Percentiles rank a stretch among this genome's conserved stretches.
phyloP scores from a whole-genome alignment of 2,329 filamentous ascomycete genomes.

The Metarhizium humberi region DNA sequence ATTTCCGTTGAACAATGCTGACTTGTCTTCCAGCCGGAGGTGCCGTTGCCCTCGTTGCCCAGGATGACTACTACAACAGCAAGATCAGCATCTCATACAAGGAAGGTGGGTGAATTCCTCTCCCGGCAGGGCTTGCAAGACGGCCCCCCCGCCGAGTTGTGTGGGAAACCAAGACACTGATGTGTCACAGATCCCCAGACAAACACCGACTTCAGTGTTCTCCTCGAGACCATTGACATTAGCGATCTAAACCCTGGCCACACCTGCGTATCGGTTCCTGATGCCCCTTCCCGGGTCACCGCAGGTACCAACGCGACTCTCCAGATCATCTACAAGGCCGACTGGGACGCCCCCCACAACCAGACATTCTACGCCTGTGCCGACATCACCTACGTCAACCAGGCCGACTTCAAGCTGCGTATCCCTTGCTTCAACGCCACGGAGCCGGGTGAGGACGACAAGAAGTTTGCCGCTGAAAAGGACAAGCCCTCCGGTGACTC shows the following conservation, averaged over 20 bases:
- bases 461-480: constrained; percentile 6
- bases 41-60: constrained; percentile 38
- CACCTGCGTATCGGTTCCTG: constrained; percentile 32
- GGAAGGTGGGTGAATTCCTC: constrained; percentile 26
- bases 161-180: too few species aligned
- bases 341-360: constrained; percentile 31
- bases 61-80: constrained; percentile 42
- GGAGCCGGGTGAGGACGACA: constrained; percentile 14
- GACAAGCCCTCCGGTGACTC: constrained; percentile 3
- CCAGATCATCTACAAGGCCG: constrained; percentile 36
- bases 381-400: constrained; percentile 33
- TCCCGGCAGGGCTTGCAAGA: background rate
- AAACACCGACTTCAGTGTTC: constrained; percentile 29
- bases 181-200: constrained; percentile 24
- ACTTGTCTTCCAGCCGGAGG: constrained; percentile 30
- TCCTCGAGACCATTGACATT: constrained; percentile 25
- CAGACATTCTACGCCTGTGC: constrained; percentile 41
- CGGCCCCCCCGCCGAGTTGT: too few species aligned
- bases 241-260: constrained; percentile 35
- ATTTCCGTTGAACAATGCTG: background rate
- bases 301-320: constrained; percentile 37
- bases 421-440: constrained; percentile 37
- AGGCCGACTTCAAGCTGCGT: constrained; percentile 19
- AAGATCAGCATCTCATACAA: constrained; percentile 40
- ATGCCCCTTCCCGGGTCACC: constrained; percentile 21